Percentiles rank a stretch among this genome's conserved stretches.
These are phyloP conservation scores for Hondaea fermentalgiana DNA, from an alignment of 108 stramenopile genomes.

Conservation along the genomic window DNA sequence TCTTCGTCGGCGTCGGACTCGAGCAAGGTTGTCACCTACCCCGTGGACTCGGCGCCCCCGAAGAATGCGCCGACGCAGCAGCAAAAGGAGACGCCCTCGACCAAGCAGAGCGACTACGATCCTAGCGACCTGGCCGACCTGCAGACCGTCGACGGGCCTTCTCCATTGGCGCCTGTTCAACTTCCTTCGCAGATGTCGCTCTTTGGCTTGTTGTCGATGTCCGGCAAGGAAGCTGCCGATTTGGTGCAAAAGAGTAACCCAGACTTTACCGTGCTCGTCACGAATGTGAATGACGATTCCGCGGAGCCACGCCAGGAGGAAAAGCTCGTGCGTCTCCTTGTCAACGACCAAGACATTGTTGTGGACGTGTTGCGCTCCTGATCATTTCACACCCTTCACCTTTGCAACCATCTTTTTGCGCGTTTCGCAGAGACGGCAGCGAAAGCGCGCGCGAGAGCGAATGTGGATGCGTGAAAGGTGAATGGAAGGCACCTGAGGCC, in stretches of 20 bases:
- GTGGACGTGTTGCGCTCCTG: neutral
- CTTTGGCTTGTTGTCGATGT: conserved; percentile 3
- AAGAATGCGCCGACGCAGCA: no score
- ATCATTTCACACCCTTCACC: neutral
- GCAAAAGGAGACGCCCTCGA: no score
- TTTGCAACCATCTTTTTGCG: no score
- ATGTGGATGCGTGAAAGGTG: no score
- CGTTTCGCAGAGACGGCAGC: no score
- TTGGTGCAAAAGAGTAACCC: neutral
- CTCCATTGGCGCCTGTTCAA: neutral
- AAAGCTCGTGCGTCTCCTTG: neutral
- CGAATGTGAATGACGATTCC: neutral
- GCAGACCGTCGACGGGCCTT: neutral
- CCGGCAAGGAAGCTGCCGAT: neutral
- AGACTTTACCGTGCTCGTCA: neutral
- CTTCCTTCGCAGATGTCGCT: neutral
- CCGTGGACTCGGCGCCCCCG: no score
- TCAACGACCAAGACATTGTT: conserved; percentile 14
- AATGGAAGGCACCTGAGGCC: no score
- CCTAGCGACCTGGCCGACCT: neutral
- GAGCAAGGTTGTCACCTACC: no score
- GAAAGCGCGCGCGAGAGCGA: no score
- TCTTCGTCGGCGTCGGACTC: neutral
- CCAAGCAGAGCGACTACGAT: neutral
- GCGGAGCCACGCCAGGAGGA: neutral